Conservation (phyloP, 805 yeast genomes). For the Saturnispora gosingensis region DNA sequence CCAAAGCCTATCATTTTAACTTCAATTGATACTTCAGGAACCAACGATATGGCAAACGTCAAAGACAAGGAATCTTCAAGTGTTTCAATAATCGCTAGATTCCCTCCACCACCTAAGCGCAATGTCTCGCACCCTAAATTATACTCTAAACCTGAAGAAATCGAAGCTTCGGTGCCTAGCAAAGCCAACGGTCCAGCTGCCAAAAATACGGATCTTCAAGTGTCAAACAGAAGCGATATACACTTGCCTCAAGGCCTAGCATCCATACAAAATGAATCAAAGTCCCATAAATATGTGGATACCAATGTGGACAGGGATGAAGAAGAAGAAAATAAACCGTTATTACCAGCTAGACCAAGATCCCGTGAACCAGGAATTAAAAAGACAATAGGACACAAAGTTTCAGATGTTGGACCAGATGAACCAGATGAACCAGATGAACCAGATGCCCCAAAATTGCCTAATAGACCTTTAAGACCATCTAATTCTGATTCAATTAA, state of each 20-base stretch:
- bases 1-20: constrained; percentile 8
- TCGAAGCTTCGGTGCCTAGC: not conserved
- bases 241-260: not conserved
- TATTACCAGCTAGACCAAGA: not conserved
- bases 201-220: not conserved
- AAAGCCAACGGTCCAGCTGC: not conserved
- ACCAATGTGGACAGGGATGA: not conserved
- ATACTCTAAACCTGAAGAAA: not conserved
- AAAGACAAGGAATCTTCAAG: not conserved
- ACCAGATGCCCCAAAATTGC: not conserved
- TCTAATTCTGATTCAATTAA: not conserved
- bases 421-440: not conserved
- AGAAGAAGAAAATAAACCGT: not conserved
- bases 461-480: not conserved
- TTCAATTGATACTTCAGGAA: constrained; percentile 1
- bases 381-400: not conserved
- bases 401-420: not conserved
- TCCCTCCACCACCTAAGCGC: constrained; percentile 9
- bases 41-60: not conserved
- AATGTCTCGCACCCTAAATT: not conserved
- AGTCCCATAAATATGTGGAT: not conserved
- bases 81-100: not conserved
- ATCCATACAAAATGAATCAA: not conserved
- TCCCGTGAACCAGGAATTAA: not conserved
- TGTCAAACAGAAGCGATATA: not conserved